Conservation (phyloP, 805 yeast species). For the Brettanomyces naardenensis region DNA sequence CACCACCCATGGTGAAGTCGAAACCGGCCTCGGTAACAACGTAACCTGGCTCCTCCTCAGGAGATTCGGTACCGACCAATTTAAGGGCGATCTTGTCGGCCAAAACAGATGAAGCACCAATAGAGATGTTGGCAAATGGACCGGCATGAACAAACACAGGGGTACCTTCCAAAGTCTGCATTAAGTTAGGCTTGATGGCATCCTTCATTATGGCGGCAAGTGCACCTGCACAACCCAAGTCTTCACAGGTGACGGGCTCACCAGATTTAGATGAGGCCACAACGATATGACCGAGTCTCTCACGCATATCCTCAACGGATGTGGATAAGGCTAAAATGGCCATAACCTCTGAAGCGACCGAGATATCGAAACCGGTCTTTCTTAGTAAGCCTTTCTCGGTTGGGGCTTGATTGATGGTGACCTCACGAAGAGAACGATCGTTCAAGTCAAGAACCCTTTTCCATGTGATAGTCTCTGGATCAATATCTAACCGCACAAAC, state of each 20-base stretch:
- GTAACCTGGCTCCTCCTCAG: constrained; percentile 52
- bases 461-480: constrained; percentile 85
- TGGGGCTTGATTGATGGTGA: constrained; percentile 86
- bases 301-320: constrained; percentile 74
- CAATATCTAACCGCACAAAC: constrained; percentile 82
- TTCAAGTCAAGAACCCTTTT: constrained; percentile 92
- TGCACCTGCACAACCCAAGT: constrained; percentile 93
- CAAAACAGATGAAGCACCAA: constrained; percentile 91
- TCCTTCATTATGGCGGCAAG: constrained; percentile 90
- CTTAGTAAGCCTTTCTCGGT: constrained; percentile 87
- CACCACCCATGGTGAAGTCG: constrained; percentile 99
- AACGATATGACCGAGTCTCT: constrained; percentile 81
- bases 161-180: constrained; percentile 97
- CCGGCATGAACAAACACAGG: constrained; percentile 98
- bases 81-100: constrained; percentile 92
- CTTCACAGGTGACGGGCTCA: constrained; percentile 87
- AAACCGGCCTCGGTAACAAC: constrained; percentile 98
- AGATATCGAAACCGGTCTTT: constrained; percentile 87
- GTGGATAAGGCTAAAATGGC: constrained; percentile 85
- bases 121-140: constrained; percentile 94
- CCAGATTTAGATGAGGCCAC: constrained; percentile 74
- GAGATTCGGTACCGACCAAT: constrained; percentile 62
- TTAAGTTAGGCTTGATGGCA: constrained; percentile 91
- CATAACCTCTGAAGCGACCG: constrained; percentile 96
- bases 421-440: constrained; percentile 83